These are phyloP conservation scores for Colletotrichum truncatum DNA, from an alignment of 2,329 filamentous ascomycete species.

Conservation along the genomic window DNA sequence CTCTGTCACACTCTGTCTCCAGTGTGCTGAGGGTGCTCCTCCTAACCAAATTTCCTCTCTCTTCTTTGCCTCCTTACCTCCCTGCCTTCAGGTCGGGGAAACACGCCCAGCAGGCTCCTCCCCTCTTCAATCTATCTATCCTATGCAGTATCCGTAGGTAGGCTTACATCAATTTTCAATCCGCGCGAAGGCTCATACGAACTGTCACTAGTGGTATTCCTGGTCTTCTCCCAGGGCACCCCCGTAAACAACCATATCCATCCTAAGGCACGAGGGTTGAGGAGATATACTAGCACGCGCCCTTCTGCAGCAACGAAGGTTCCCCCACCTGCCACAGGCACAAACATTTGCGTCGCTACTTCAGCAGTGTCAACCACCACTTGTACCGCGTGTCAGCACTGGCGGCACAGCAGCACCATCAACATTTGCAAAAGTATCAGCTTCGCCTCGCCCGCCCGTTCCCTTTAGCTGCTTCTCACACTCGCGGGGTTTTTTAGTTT, in stretches of 20 bases:
- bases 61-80: too few relatives aligned
- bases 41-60: too few relatives aligned
- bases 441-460: not conserved
- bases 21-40: too few relatives aligned
- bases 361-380: not conserved
- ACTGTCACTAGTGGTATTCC: too few relatives aligned
- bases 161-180: too few relatives aligned
- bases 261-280: slow-evolving; percentile 9
- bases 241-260: not conserved
- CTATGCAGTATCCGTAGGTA: too few relatives aligned
- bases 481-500: not conserved
- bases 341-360: not conserved
- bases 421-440: not conserved
- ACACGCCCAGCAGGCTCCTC: too few relatives aligned
- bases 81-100: too few relatives aligned
- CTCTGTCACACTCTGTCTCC: not conserved
- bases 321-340: not conserved
- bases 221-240: not conserved
- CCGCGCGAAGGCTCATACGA: too few relatives aligned
- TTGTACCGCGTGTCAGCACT: not conserved
- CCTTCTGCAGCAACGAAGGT: slow-evolving; percentile 19
- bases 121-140: too few relatives aligned
- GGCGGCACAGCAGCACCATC: not conserved
- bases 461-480: too few relatives aligned
- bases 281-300: slow-evolving; percentile 7